These are phyloP conservation scores for Yarrowia sp. DNA, from an alignment of 805 yeast species.

Conservation along the genomic window DNA sequence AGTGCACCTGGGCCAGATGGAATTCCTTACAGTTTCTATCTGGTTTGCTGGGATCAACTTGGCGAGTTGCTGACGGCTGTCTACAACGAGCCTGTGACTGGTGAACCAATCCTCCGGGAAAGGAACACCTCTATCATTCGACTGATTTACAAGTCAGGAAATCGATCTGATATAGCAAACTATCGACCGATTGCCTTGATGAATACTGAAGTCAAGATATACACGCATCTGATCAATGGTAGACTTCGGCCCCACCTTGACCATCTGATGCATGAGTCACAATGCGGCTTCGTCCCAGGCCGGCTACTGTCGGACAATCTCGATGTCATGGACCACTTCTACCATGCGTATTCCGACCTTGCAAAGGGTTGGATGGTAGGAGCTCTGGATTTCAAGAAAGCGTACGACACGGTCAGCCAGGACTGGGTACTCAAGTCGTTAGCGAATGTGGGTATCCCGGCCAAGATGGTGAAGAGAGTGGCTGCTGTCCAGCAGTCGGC, in stretches of 20 bases:
- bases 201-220: not conserved
- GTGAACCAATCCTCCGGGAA: not conserved
- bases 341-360: not conserved
- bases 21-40: not conserved
- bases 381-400: not conserved
- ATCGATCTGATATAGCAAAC: not conserved
- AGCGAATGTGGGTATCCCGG: not conserved
- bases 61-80: not conserved
- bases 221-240: not conserved
- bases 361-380: not conserved
- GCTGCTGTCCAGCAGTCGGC: not conserved
- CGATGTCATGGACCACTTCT: not conserved
- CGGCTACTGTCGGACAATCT: not conserved
- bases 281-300: not conserved
- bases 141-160: not conserved
- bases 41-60: not conserved
- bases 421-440: not conserved
- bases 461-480: not conserved
- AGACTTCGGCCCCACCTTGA: not conserved
- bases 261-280: not conserved
- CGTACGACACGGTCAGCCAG: not conserved
- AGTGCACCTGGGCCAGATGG: not conserved
- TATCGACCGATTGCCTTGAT: not conserved
- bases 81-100: not conserved
- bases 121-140: not conserved